Evolutionary conservation across 1,284 basidiomycete genomes (phyloP), one percentile per base, ranked within the genome.

Genomic region (Sporisorium exsertum): DNA sequence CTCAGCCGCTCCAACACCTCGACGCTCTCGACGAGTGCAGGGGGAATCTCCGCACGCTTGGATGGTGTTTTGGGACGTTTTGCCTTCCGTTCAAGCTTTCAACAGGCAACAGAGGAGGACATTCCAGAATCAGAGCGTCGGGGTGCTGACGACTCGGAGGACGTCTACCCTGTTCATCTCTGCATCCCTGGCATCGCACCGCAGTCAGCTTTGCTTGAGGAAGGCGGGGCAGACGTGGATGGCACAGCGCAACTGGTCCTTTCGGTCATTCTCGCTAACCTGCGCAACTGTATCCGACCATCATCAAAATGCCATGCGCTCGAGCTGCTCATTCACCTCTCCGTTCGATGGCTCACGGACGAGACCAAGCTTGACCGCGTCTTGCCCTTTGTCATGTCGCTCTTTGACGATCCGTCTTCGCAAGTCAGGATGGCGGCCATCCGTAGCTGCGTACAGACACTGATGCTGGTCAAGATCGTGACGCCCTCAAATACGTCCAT

Each of bases 341-440:
- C 91, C 4, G 89, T 90, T 2, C 62, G 76, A 10, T 92, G 93
- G 82, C 88, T 99, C 35, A 93, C 93, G 0, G 97, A 99, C 82
- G 96, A 98, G 85, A 94, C 94, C 16, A 96, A 96, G 84, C 88
- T 99, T 51, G 97, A 99, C 84, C 91, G 95, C 4, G 91, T 98
- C 86, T 88, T 97, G 2, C 97, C 97, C 0, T 98, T 94, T 79
- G 89, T 97, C 27, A 91, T 97, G 6, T 93, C 95, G 47, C 88
- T 98, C 13, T 87, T 97, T 22, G 91, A 93, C 65, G 95, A 99
- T 78, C 93, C 94, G 20, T 89, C 90, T 1, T 90, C 93, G 0
- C 87, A 90, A 10, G 95, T 99, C 0, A 35, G 69, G 18, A 66
- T 77, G 51, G 91, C 91, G 1, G 92, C 94, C 0, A 86, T 97